phyloP scores from a whole-genome alignment of 208 protist genomes.

The Leishmania tarentolae region DNA sequence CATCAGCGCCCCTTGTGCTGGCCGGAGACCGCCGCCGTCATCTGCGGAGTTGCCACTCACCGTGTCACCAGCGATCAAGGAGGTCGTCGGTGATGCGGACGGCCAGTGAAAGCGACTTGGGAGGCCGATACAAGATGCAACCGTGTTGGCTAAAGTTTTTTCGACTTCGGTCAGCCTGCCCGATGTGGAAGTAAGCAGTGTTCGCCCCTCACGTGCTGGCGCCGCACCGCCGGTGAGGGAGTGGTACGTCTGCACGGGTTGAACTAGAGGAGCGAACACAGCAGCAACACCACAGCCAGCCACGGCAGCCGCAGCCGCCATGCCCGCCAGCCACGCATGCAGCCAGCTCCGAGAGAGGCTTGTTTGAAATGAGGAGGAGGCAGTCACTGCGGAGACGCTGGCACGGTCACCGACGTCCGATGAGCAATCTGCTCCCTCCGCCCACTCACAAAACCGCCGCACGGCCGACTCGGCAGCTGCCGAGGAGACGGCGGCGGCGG shows the following conservation, averaged over 20 bases:
- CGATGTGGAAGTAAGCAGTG: not conserved
- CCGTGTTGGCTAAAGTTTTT: conserved; percentile 29
- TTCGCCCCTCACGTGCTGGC: not conserved
- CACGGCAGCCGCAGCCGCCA: not conserved
- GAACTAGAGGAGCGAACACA: not conserved
- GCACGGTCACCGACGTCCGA: not conserved
- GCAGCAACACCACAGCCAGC: not conserved
- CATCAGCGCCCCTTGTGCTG: conserved; percentile 9
- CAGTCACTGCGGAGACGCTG: not conserved
- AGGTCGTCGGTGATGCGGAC: not conserved
- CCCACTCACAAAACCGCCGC: not conserved
- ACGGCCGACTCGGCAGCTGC: not conserved
- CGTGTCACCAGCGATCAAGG: not conserved
- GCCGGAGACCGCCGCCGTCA: not conserved
- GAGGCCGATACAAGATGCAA: conserved; percentile 36
- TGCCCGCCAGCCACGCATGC: conserved; percentile 4
- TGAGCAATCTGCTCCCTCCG: not conserved
- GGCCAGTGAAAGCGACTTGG: conserved; percentile 52
- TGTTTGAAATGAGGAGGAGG: not conserved
- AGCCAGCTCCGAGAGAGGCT: not conserved
- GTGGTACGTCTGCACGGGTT: conserved; percentile 3
- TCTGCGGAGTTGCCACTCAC: not conserved
- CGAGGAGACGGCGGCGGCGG: not conserved
- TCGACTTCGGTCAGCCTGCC: conserved; percentile 28
- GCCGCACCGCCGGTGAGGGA: not conserved